Conservation (phyloP, 352 stramenopile genomes). For the Globisporangium recalcitrans region DNA sequence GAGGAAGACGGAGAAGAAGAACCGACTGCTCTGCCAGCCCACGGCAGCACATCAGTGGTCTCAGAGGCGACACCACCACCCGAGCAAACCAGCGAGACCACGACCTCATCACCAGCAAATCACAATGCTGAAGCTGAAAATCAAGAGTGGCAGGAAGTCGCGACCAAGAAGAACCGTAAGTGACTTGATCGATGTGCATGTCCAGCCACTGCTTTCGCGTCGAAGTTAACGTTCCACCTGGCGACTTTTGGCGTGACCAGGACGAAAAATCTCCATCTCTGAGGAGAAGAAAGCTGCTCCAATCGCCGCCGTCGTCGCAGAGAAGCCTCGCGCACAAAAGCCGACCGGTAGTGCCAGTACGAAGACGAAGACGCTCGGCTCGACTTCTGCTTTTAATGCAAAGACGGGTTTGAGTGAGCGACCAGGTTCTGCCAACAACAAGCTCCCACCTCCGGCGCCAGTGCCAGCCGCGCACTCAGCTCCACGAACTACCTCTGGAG, state of each 20-base stretch:
- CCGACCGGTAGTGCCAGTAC: not conserved
- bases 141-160: constrained; percentile 20
- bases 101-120: not conserved
- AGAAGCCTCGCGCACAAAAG: not conserved
- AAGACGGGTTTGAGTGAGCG: not conserved
- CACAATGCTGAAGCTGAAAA: not conserved
- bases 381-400: not conserved
- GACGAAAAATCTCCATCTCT: constrained; percentile 5
- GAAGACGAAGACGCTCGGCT: not conserved
- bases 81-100: not conserved
- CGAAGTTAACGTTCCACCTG: not conserved
- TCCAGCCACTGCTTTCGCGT: not conserved
- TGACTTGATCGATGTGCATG: not conserved
- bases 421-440: not conserved
- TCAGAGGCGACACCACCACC: not conserved
- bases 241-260: not conserved
- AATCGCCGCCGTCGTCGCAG: not conserved
- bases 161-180: constrained; percentile 27
- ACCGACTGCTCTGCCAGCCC: not conserved
- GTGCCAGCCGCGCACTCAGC: too few species aligned
- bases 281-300: constrained; percentile 1
- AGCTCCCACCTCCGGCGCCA: not conserved
- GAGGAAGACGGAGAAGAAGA: not conserved
- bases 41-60: not conserved
- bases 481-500: too few species aligned